Percentiles rank a stretch among this genome's conserved stretches.
These are phyloP conservation scores for Didymosphaeria variabile DNA, from an alignment of 2,329 filamentous ascomycete genomes.

Conservation along the genomic window DNA sequence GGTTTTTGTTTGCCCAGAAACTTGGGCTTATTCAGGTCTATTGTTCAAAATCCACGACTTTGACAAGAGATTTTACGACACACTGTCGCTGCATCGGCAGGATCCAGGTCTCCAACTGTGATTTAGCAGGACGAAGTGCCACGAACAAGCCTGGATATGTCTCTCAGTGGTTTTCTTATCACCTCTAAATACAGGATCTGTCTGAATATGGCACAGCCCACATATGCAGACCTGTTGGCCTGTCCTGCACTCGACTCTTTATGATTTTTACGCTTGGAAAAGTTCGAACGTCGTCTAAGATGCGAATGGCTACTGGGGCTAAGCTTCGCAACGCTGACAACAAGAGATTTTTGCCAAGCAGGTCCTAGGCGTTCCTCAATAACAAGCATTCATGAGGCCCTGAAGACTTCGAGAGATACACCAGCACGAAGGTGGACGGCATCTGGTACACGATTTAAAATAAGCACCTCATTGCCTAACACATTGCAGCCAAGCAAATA, in stretches of 20 bases:
- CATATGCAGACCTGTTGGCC: constrained; percentile 25
- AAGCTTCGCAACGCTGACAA: background rate
- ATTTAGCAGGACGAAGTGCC: constrained; percentile 24
- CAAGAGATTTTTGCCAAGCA: too few relatives aligned
- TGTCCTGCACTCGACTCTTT: constrained; percentile 21
- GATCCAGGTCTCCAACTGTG: constrained; percentile 26
- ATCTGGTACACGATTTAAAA: too few relatives aligned
- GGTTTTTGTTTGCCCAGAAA: constrained; percentile 25
- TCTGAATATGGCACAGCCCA: constrained; percentile 21
- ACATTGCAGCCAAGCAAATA: too few relatives aligned
- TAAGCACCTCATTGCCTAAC: too few relatives aligned
- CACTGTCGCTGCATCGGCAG: constrained; percentile 34
- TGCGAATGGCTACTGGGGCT: background rate
- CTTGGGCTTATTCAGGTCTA: background rate
- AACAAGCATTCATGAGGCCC: too few relatives aligned
- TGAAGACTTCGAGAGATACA: too few relatives aligned
- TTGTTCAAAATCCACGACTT: constrained; percentile 21
- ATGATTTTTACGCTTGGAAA: constrained; percentile 1
- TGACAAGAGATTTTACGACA: constrained; percentile 18
- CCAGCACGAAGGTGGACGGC: too few relatives aligned
- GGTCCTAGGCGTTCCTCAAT: too few relatives aligned
- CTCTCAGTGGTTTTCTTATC: constrained; percentile 25
- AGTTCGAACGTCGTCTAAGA: background rate
- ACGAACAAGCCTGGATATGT: constrained; percentile 27
- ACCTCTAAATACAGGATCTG: constrained; percentile 16